Conservation (phyloP, 2,329 filamentous ascomycete species). For the Paraphaeosphaeria minitans region DNA sequence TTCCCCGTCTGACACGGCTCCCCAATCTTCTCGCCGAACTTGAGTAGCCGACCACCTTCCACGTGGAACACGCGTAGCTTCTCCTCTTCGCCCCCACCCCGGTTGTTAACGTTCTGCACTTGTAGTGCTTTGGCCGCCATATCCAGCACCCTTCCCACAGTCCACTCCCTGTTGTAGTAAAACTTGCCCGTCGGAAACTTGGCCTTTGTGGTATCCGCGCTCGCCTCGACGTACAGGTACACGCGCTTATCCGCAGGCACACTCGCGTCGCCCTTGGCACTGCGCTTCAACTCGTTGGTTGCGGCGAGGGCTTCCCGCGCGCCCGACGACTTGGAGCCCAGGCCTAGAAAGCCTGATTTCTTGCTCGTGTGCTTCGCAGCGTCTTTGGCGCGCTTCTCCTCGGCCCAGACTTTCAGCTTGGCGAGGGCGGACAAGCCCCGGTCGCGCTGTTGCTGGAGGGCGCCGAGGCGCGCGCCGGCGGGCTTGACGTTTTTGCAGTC, state of each 20-base stretch:
- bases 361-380: conserved; percentile 50
- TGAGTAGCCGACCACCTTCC: conserved; percentile 82
- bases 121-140: conserved; percentile 77
- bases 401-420: conserved; percentile 79
- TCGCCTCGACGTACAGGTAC: conserved; percentile 89
- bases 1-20: conserved; percentile 77
- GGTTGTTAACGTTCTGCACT: conserved; percentile 83
- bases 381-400: conserved; percentile 75
- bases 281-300: conserved; percentile 79
- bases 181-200: conserved; percentile 72
- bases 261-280: conserved; percentile 87
- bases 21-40: conserved; percentile 87
- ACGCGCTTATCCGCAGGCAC: conserved; percentile 81
- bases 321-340: conserved; percentile 28
- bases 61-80: conserved; percentile 90
- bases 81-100: conserved; percentile 74
- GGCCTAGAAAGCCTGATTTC: conserved; percentile 31
- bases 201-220: conserved; percentile 79
- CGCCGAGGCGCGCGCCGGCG: conserved; percentile 56
- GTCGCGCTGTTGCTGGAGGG: conserved; percentile 58
- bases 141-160: conserved; percentile 82
- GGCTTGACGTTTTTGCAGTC: conserved; percentile 77
- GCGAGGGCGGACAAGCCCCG: conserved; percentile 76
- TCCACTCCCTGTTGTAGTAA: conserved; percentile 72
- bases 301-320: conserved; percentile 70